Base-by-base conservation (phyloP, 2,329 filamentous ascomycete genomes). In the Grosmannia serpens region DNA sequence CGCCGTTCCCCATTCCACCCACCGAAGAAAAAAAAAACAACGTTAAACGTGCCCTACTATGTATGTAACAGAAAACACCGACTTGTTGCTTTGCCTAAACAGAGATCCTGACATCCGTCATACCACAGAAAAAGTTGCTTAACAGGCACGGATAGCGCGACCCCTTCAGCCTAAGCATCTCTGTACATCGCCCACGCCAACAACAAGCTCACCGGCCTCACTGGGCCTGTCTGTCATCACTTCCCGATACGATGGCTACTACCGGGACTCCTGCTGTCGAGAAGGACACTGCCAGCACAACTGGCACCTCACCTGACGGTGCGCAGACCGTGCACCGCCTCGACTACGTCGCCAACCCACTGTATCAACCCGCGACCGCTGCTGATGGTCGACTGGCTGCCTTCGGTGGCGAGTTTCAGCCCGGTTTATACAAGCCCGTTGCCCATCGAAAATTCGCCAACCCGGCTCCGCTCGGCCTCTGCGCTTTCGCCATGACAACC, bases 401-500 rank as follows among this genome's bases (percentile, higher is more conserved):
- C 66, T 87, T 87, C 67, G 87, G 85, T 63, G 86, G 86, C 74
- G 84, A 86, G 67, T 84, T 89, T 71, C 85, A 90, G 71, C 86
- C 87, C 56, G 85, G 86, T 73, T 71, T 78, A 51, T 81, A 86
- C 77, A 83, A 79, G 71, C 75, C 83, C 10, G 74, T 75, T 56
- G 81, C 83, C 72, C 79, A 82, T 69, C 84, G 86, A 73, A 87
- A 88, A 75, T 83, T 91, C 70, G 88, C 81, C 75, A 91, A 91
- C 73, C 88, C 88, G 5, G 87, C 86, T 57, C 88, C 88, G 33
- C 78, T 91, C 46, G 88, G 89, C 63, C 82, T 92, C 54, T 82
- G 77, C 62, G 88, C 86, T 69, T 92, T 92, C 75, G 89, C 88
- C 62, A 77, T 92, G 68, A 92, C 88, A 57, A 92, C 88, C 15